Conservation (phyloP, 2,329 filamentous ascomycete genomes). For the Aspergillus jensenii region DNA sequence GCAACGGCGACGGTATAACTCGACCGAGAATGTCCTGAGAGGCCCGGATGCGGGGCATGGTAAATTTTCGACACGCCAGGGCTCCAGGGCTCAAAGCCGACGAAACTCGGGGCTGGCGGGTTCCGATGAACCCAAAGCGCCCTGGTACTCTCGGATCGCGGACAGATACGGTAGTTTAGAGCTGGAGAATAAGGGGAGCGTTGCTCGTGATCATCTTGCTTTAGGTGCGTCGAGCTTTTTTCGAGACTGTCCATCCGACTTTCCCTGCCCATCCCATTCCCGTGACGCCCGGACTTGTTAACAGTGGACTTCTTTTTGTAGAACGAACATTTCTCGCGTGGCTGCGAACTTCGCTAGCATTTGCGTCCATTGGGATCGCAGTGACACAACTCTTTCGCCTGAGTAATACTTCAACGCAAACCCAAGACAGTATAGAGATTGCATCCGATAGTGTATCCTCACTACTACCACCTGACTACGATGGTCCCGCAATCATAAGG, state of each 20-base stretch:
- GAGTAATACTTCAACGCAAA: slow-evolving; percentile 48
- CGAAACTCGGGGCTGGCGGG: slow-evolving; percentile 6
- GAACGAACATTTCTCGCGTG: slow-evolving; percentile 69
- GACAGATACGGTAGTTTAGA: slow-evolving; percentile 64
- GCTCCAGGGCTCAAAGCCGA: slow-evolving; percentile 4
- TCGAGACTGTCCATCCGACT: not conserved
- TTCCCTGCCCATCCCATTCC: not conserved
- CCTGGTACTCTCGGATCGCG: slow-evolving; percentile 50
- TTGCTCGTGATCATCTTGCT: slow-evolving; percentile 65
- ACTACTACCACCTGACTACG: slow-evolving; percentile 21
- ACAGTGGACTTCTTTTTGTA: slow-evolving; percentile 26
- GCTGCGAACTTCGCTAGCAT: slow-evolving; percentile 65
- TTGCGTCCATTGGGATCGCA: slow-evolving; percentile 65
- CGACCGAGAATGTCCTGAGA: slow-evolving; percentile 26
- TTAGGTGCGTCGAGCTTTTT: slow-evolving; percentile 48
- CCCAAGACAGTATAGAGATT: slow-evolving; percentile 8
- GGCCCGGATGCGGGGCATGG: slow-evolving; percentile 13
- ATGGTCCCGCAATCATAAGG: slow-evolving; percentile 18
- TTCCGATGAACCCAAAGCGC: slow-evolving; percentile 17
- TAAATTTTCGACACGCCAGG: slow-evolving; percentile 10
- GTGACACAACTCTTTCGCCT: slow-evolving; percentile 67
- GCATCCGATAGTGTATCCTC: slow-evolving; percentile 19
- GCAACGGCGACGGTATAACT: slow-evolving; percentile 32
- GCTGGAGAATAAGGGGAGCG: slow-evolving; percentile 66
- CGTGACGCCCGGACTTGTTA: not conserved